Percentiles rank a stretch among this genome's conserved stretches.
Conservation (phyloP, 2,329 filamentous ascomycete genomes). For the Triangularia verruculosa region DNA sequence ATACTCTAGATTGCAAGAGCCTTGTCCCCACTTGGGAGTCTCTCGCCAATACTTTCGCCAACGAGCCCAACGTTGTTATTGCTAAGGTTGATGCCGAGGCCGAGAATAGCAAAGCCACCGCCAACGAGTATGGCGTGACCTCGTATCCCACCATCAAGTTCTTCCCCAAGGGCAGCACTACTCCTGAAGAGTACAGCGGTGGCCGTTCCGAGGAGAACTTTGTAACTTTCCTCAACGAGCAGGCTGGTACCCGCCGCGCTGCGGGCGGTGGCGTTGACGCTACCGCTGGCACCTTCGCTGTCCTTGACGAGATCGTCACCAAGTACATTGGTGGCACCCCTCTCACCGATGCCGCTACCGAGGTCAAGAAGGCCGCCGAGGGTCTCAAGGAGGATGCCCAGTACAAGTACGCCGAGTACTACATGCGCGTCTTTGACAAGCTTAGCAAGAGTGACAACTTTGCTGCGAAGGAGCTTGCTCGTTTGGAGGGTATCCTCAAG, state of each 20-base stretch:
- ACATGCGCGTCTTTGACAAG: slow-evolving; percentile 88
- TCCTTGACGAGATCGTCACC: slow-evolving; percentile 71
- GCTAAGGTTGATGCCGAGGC: slow-evolving; percentile 96
- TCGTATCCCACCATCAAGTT: slow-evolving; percentile 98
- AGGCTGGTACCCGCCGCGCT: slow-evolving; percentile 82
- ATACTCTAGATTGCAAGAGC: slow-evolving; percentile 80
- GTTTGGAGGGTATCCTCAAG: slow-evolving; percentile 74
- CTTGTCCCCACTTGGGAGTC: slow-evolving; percentile 89
- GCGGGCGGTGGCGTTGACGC: slow-evolving; percentile 76
- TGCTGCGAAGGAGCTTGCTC: slow-evolving; percentile 78
- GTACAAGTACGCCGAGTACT: slow-evolving; percentile 87
- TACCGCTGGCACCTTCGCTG: slow-evolving; percentile 76
- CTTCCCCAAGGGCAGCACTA: slow-evolving; percentile 81
- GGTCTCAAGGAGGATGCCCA: slow-evolving; percentile 59
- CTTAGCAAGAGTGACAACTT: slow-evolving; percentile 73
- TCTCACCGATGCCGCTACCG: slow-evolving; percentile 62
- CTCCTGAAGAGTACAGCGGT: slow-evolving; percentile 68
- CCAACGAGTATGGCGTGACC: slow-evolving; percentile 71
- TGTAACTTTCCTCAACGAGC: slow-evolving; percentile 78
- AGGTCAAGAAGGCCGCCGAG: slow-evolving; percentile 69
- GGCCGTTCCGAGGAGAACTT: slow-evolving; percentile 75
- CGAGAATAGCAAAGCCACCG: slow-evolving; percentile 75
- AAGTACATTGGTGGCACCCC: slow-evolving; percentile 66
- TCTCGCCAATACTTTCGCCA: slow-evolving; percentile 75
- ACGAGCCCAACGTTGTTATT: slow-evolving; percentile 75